Evolutionary conservation across 345 rosid species (phyloP), one percentile per base, ranked within the genome.

Genomic region (Hibiscus syriacus): DNA sequence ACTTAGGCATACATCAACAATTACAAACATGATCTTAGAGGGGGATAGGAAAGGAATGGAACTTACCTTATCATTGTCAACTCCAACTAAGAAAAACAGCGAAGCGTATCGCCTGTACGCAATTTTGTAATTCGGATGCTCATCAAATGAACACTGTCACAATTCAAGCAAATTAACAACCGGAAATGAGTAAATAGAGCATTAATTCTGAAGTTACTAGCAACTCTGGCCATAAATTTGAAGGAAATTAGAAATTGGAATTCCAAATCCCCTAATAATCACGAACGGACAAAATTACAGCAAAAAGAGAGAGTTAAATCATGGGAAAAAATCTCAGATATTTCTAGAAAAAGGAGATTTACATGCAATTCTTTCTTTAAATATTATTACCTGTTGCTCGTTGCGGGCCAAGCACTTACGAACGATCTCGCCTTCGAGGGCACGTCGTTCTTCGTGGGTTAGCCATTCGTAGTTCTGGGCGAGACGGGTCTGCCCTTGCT

Each of bases 401-500:
- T 30, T 57, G 78, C 97, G 98, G 32, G 99, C 98, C 77, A 94
- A 97, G 77, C 98, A 94, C 80, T 94, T 94, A 78, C 98, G 96
- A 55, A 94, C 98, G 79, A 92, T 94, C 73, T 94, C 99, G 76
- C 98, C 99, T 76, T 94, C 99, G 20, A 94, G 96, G 54, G 97
- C 98, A 6, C 97, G 80, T 55, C 96, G 88, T 77, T 95, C 99
- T 69, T 95, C 99, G 46, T 90, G 96, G 49, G 96, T 92, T 22
- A 95, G 90, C 98, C 97, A 95, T 67, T 92, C 98, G 78, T 95
- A 95, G 80, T 95, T 89, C 71, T 92, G 99, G 65, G 99, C 98
- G 1, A 94, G 87, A 61, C 97, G 97, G 19, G 99, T 92, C 78
- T 94, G 99, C 6, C 99, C 98, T 82, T 94, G 98, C 79, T 94